phyloP scores from a whole-genome alignment of 768 basidiomycete species.

The Collybiopsis luxurians region DNA sequence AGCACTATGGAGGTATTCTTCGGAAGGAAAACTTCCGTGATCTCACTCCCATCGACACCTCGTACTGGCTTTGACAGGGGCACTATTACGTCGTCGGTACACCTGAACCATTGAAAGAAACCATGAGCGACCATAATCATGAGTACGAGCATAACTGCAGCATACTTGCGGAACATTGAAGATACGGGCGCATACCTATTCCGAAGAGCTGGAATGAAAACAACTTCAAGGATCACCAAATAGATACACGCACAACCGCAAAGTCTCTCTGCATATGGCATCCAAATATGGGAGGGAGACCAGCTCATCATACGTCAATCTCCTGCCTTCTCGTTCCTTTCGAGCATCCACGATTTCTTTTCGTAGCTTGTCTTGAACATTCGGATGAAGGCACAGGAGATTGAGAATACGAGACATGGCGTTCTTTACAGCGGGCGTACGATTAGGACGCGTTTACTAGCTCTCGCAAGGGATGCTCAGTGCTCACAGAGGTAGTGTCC shows the following conservation, averaged over 20 bases:
- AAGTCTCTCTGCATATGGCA: conserved; percentile 37
- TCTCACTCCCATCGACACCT: conserved; percentile 32
- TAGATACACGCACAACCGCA: conserved; percentile 28
- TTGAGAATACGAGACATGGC: conserved; percentile 32
- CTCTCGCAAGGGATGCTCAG: not conserved
- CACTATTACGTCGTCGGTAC: conserved; percentile 33
- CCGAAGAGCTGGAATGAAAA: not conserved
- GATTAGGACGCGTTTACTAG: too few relatives aligned
- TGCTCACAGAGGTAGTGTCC: conserved; percentile 36
- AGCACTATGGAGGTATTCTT: conserved; percentile 36
- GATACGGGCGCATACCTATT: conserved; percentile 17
- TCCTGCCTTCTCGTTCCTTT: conserved; percentile 15
- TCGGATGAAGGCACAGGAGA: conserved; percentile 29
- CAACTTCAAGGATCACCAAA: not conserved
- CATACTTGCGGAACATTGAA: conserved; percentile 18
- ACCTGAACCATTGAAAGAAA: conserved; percentile 22
- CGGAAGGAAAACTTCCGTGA: conserved; percentile 35
- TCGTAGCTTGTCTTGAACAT: conserved; percentile 36
- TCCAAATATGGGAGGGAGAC: conserved; percentile 35
- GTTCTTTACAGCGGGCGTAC: not conserved
- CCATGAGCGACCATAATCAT: not conserved
- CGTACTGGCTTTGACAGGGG: conserved; percentile 38
- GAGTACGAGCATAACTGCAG: not conserved
- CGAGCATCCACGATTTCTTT: conserved; percentile 29
- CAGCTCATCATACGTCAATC: conserved; percentile 35